Conservation (phyloP, 805 yeast genomes). For the Diddensiella caesifluorescens region DNA sequence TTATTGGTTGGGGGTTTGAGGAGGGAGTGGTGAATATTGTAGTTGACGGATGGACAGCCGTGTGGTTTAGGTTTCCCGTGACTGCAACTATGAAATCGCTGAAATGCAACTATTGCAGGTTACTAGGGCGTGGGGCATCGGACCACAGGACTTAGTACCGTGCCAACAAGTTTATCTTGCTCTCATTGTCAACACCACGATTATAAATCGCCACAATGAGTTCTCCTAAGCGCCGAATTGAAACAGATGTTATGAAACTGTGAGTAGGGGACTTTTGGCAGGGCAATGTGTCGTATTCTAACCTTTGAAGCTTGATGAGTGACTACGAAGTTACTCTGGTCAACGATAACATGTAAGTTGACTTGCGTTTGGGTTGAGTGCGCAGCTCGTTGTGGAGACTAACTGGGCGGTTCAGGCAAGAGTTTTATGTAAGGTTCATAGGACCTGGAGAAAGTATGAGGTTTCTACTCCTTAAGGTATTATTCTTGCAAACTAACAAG, state of each 20-base stretch:
- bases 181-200: too few species aligned
- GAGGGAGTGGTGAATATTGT: too few species aligned
- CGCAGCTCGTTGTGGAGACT: background rate
- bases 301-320: slow-evolving; percentile 68
- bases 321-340: slow-evolving; percentile 81
- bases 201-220: slow-evolving; percentile 26
- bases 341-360: slow-evolving; percentile 59
- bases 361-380: too few species aligned
- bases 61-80: too few species aligned
- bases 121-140: background rate
- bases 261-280: slow-evolving; percentile 36
- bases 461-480: background rate
- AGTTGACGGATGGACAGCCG: too few species aligned
- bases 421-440: slow-evolving; percentile 73
- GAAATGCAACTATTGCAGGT: too few species aligned
- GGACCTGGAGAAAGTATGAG: slow-evolving; percentile 69
- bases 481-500: background rate
- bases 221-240: slow-evolving; percentile 74
- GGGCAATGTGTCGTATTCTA: background rate
- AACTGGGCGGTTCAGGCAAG: slow-evolving; percentile 46
- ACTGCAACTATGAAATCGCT: too few species aligned
- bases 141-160: background rate
- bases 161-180: too few species aligned
- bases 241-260: slow-evolving; percentile 93
- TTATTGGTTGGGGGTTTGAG: too few species aligned